A percentile compares a stretch with the other conserved stretches of the same genome.
phyloP scores from a whole-genome alignment of 805 yeast species.

The Kluyveromyces dobzhanskii region DNA sequence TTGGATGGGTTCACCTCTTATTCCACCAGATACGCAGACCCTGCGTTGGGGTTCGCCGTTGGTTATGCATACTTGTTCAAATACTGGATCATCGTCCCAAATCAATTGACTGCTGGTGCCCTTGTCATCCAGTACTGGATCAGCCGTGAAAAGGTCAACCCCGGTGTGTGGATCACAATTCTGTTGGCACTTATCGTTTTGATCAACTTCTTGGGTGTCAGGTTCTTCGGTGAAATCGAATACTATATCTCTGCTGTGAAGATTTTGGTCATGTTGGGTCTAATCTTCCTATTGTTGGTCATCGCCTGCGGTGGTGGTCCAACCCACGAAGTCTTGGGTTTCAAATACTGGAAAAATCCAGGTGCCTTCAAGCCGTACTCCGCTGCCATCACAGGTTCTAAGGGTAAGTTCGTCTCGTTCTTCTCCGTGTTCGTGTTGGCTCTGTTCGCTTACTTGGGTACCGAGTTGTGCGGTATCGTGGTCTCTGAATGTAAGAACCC shows the following conservation, averaged over 20 bases:
- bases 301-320: constrained; percentile 78
- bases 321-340: constrained; percentile 62
- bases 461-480: constrained; percentile 62
- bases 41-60: constrained; percentile 38
- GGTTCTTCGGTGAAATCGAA: constrained; percentile 40
- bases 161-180: constrained; percentile 40
- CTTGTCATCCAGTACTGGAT: constrained; percentile 40
- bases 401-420: constrained; percentile 55
- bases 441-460: constrained; percentile 63
- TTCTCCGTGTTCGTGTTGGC: constrained; percentile 56
- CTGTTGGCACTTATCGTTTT: constrained; percentile 31
- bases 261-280: constrained; percentile 56
- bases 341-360: constrained; percentile 61
- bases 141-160: constrained; percentile 30
- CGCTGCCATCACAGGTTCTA: constrained; percentile 36
- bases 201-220: constrained; percentile 31
- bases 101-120: constrained; percentile 41
- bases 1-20: constrained; percentile 61
- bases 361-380: constrained; percentile 49
- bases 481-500: constrained; percentile 71
- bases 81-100: constrained; percentile 41
- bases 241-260: constrained; percentile 51
- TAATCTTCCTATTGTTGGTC: constrained; percentile 52
- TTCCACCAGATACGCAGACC: constrained; percentile 41
- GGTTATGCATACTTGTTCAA: constrained; percentile 39